These are phyloP conservation scores for Lichtheimia corymbifera DNA, from an alignment of 371 early-diverging fungal genomes.

Conservation along the genomic window DNA sequence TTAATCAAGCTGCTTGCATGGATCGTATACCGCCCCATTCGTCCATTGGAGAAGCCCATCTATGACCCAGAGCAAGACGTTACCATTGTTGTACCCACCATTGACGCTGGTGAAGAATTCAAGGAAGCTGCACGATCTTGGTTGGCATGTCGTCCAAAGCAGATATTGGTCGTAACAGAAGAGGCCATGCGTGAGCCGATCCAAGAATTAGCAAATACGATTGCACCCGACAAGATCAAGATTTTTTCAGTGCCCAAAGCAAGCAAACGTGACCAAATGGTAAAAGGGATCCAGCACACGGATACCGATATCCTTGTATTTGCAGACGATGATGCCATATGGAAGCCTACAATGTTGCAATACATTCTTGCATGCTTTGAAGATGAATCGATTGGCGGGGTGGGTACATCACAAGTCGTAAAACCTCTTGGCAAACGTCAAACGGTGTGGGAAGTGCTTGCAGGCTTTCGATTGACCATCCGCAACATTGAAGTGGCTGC, in stretches of 20 bases:
- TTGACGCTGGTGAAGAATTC: conserved; percentile 78
- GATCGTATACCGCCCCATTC: conserved; percentile 55
- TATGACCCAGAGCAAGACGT: conserved; percentile 62
- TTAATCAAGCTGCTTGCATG: conserved; percentile 61
- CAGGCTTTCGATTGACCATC: conserved; percentile 71
- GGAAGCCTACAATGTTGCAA: conserved; percentile 62
- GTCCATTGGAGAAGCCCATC: conserved; percentile 52
- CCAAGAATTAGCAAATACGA: conserved; percentile 45
- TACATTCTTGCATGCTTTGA: conserved; percentile 79
- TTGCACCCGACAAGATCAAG: conserved; percentile 45
- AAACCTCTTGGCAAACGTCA: conserved; percentile 58
- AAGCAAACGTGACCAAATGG: conserved; percentile 77
- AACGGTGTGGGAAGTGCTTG: conserved; percentile 74
- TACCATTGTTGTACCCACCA: conserved; percentile 76
- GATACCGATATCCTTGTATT: conserved; percentile 72
- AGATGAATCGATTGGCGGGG: conserved; percentile 73
- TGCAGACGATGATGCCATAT: conserved; percentile 77
- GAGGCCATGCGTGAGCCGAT: conserved; percentile 54
- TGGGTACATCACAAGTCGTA: conserved; percentile 70
- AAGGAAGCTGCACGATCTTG: conserved; percentile 67
- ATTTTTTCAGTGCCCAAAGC: conserved; percentile 58
- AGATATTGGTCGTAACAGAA: conserved; percentile 63
- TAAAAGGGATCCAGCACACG: conserved; percentile 65
- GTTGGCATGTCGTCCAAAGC: conserved; percentile 67
- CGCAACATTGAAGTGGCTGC: conserved; percentile 78